Base-by-base conservation (phyloP, 305 asterid genomes). In the Fraxinus albicans region DNA sequence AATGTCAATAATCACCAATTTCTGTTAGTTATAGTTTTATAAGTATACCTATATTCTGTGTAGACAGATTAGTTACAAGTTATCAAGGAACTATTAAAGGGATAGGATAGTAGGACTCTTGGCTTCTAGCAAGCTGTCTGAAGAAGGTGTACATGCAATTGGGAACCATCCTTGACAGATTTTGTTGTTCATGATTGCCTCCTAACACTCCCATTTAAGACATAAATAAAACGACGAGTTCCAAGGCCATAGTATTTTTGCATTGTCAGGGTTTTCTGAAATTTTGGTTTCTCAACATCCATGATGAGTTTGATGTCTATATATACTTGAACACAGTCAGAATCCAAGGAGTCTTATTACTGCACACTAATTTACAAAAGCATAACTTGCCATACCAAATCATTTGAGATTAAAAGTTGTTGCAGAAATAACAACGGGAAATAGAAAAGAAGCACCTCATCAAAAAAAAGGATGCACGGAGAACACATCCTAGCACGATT, bases 391-490 rank as follows among this genome's bases (percentile, higher is more conserved):
- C 67, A 4, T 2, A 63, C 19, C 40, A 27, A 69, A 69, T 69
- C 34, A 69, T 69, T 13, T 10, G 75, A 27, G 9, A 29, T 6
- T 3, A 29, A 27, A 69, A 69, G 40, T 31, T 27, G 40, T 9
- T 9, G 31, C 10, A 31, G 19, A 69, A 29, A 29, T 69, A 15
- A 78, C 31, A 35, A 1, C 31, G 23, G 23, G 40, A 21, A 19
- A 29, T 31, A 67, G n/a, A 19, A 76, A 73, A 77, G n/a, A 69
- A 63, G 82, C 79, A 93, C 98, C 99, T 94, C 98, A 84, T 96
- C 99, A 69, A 96, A 96, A 92, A 94, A 96, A 82, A 96, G 87
- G 77, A 94, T 88, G 91, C 98, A 96, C 19, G 97, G 99, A 34
- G 99, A 82, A 80, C 98, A 94, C 80, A 92, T 91, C 86, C 98